These are phyloP conservation scores for Ulvella scutata DNA, from an alignment of 139 green algal species.

Conservation along the genomic window DNA sequence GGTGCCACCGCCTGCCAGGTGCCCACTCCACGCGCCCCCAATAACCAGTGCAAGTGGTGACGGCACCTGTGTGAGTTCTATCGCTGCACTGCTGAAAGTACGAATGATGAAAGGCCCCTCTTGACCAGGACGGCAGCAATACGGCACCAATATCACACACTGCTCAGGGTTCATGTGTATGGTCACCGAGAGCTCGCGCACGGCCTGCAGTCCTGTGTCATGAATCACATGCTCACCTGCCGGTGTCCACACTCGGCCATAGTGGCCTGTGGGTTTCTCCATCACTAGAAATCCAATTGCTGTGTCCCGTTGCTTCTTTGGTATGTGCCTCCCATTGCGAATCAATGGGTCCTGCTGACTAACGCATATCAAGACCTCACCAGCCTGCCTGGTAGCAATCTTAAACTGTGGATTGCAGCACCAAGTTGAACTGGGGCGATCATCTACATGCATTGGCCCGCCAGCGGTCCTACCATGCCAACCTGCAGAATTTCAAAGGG, in stretches of 20 bases:
- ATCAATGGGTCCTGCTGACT: conserved; percentile 27
- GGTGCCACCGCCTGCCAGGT: conserved; percentile 13
- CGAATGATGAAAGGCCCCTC: conserved; percentile 36
- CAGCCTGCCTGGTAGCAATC: conserved; percentile 17
- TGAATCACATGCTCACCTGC: not conserved
- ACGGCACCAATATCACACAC: conserved; percentile 26
- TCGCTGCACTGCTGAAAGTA: conserved; percentile 13
- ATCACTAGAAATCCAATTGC: conserved; percentile 21
- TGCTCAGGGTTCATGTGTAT: conserved; percentile 14
- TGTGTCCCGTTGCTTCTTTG: conserved; percentile 14
- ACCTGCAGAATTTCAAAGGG: not conserved
- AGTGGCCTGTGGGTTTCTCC: not conserved
- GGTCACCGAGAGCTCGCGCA: conserved; percentile 13
- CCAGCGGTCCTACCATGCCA: not conserved
- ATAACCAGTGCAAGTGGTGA: not conserved
- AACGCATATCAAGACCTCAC: conserved; percentile 27
- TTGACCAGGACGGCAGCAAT: conserved; percentile 20
- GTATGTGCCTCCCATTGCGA: conserved; percentile 11
- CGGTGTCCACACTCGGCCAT: conserved; percentile 2
- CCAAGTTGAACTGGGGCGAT: conserved; percentile 20
- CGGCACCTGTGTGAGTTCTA: conserved; percentile 37
- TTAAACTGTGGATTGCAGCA: conserved; percentile 40
- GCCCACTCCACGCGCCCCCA: not conserved
- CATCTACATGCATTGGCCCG: not conserved
- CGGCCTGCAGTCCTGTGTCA: not conserved